Evolutionary conservation across 2,329 filamentous ascomycete genomes (phyloP), one percentile per base, ranked within the genome.

Genomic region (Curvularia verruculosa): DNA sequence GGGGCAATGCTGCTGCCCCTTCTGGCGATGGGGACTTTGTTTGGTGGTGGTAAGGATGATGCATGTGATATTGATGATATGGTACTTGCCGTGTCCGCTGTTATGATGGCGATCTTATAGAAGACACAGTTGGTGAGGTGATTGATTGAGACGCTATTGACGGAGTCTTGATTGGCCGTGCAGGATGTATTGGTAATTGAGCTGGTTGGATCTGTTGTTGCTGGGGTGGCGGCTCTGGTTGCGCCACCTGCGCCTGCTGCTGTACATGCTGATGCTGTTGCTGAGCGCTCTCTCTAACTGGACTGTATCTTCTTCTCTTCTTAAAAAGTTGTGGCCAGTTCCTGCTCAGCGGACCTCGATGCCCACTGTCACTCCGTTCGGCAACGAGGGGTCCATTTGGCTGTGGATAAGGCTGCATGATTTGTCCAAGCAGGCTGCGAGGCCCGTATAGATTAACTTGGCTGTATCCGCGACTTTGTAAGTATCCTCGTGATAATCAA

Each of bases 321-420:
- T 72, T 72, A 60, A 72, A 71, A 10, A 72, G 24, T 21, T 72
- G 68, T 15, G 68, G 68, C 69, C 69, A 72, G 49, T 68, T 68
- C 54, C 68, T 66, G 49, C 68, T 70, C 31, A 72, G 51, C 21
- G 69, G 69, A 1, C 69, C 69, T 29, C 67, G 64, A 45, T 69
- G 67, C 9, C 63, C 37, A 18, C 55, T 46, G 19, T 63, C 60
- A 54, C 64, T 54, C 36, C 59, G 64, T 50, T 67, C 66, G 49
- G 52, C 58, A 52, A 64, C 65, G 47, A 56, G 47, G 50, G 60
- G 56, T n/a, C 59, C 61, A 21, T 46, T 52, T 29, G 52, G 60
- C 19, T 54, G 56, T 41, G 58, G 52, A 52, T 66, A 64, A 34
- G 67, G 61, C 52, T 69, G 66, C 67, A 69, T 70, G 47, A 26